phyloP scores from a whole-genome alignment of 176 grass and related monocot genomes.

The Paspalum notatum region DNA sequence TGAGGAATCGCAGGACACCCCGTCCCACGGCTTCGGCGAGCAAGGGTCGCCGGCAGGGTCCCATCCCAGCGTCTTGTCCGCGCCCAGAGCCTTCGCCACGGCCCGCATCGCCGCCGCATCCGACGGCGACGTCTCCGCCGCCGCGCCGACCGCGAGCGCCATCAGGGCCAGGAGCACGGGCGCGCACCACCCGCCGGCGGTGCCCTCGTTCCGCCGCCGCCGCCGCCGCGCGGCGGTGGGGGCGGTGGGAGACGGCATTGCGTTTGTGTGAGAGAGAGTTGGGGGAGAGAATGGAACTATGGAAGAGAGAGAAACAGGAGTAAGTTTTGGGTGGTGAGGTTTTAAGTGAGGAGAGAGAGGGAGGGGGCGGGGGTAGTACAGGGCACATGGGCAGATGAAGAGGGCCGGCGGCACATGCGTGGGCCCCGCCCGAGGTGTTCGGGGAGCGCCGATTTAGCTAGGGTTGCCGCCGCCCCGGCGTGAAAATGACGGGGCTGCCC shows the following conservation, averaged over 20 bases:
- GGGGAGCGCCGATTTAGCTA: conserved; percentile 1
- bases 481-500: conserved; percentile 36
- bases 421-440: conserved; percentile 28
- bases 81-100: conserved; percentile 40
- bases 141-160: not conserved
- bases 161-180: not conserved
- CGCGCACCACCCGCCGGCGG: not conserved
- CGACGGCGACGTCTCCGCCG: conserved; percentile 18
- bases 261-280: too few species aligned
- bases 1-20: conserved; percentile 43
- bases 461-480: not conserved
- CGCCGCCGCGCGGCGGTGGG: conserved; percentile 10
- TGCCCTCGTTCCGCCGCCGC: not conserved
- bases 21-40: conserved; percentile 45
- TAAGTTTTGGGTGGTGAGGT: conserved; percentile 18
- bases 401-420: conserved; percentile 50
- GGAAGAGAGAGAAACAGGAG: conserved; percentile 26
- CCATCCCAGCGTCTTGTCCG: conserved; percentile 55
- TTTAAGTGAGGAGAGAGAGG: conserved; percentile 50
- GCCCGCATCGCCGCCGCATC: conserved; percentile 65
- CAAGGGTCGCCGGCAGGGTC: conserved; percentile 50
- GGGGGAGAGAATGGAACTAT: not conserved
- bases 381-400: conserved; percentile 39
- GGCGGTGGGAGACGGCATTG: conserved; percentile 40
- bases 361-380: not conserved